A percentile compares a stretch with the other conserved stretches of the same genome.
phyloP scores from a whole-genome alignment of 2,329 filamentous ascomycete genomes.

The Diplodia mutila region DNA sequence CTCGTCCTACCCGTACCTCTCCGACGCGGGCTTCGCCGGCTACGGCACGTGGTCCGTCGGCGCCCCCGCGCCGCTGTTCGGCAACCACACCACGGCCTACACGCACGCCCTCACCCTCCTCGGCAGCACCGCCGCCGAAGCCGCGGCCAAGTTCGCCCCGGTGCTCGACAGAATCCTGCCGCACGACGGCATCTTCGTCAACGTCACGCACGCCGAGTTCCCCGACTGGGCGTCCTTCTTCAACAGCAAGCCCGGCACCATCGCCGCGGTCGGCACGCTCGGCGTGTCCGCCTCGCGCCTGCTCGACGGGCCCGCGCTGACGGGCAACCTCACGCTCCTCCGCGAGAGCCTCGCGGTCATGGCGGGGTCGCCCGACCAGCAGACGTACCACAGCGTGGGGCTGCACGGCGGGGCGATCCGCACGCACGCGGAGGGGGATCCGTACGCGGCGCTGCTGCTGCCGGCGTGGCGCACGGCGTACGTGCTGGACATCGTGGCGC shows the following conservation, averaged over 20 bases:
- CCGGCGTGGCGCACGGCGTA: conserved; percentile 57
- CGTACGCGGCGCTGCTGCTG: conserved; percentile 50
- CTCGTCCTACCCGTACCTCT: conserved; percentile 33
- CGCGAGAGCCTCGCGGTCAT: conserved; percentile 31
- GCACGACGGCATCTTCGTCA: conserved; percentile 36
- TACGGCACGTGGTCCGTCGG: conserved; percentile 36
- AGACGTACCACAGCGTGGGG: conserved; percentile 41
- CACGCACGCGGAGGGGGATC: conserved; percentile 44
- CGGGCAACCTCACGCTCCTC: conserved; percentile 30
- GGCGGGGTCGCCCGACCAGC: conserved; percentile 33
- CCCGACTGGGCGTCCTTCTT: conserved; percentile 37
- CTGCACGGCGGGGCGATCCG: conserved; percentile 41
- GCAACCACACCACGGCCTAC: conserved; percentile 35
- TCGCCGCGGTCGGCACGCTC: conserved; percentile 31
- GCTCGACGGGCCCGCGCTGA: conserved; percentile 32
- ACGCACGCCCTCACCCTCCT: conserved; percentile 35
- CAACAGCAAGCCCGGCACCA: conserved; percentile 33
- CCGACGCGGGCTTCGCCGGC: conserved; percentile 36
- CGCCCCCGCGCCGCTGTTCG: conserved; percentile 32
- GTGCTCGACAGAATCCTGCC: conserved; percentile 29
- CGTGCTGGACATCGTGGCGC: conserved; percentile 38
- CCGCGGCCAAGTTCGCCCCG: conserved; percentile 30
- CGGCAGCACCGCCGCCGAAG: conserved; percentile 30
- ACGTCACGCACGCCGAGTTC: conserved; percentile 31
- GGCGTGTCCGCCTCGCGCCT: conserved; percentile 34